Evolutionary conservation across 495 filamentous ascomycete species (phyloP).

Genomic region (Hypoxylon rickii): DNA sequence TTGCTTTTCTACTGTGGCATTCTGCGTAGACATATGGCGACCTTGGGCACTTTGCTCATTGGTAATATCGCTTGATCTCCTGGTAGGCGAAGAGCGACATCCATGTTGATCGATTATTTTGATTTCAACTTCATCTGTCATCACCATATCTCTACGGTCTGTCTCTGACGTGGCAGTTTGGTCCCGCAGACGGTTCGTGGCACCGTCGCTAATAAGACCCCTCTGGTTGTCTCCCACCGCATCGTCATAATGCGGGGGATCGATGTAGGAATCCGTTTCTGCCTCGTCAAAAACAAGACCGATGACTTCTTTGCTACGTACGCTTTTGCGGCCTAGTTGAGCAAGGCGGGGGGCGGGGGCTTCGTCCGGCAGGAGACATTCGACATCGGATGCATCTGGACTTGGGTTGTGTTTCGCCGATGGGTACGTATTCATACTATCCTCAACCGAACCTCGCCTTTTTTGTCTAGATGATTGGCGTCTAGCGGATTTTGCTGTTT

Average conservation of each 20-base stretch:
- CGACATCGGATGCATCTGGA: too few species aligned
- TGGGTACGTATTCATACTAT: too few species aligned
- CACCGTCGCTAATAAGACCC: not conserved
- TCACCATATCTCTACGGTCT: not conserved
- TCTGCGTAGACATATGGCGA: not conserved
- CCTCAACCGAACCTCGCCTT: too few species aligned
- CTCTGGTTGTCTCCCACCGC: not conserved
- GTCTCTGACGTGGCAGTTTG: not conserved
- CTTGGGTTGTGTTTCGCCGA: too few species aligned
- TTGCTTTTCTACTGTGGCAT: not conserved
- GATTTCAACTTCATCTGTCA: not conserved
- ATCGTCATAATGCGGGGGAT: not conserved
- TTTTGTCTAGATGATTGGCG: conserved; percentile 9
- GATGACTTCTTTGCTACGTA: conserved; percentile 51
- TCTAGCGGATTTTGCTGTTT: conserved; percentile 1
- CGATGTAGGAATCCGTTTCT: conserved; percentile 10
- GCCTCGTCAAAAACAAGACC: conserved; percentile 42
- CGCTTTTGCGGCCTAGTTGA: conserved; percentile 43
- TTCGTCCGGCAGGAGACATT: too few species aligned
- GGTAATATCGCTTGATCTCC: not conserved
- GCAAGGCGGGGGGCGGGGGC: conserved; percentile 39
- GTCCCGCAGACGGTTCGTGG: not conserved
- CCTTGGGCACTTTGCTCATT: too few species aligned
- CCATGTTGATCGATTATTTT: not conserved
- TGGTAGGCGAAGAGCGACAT: not conserved